Base-by-base conservation (phyloP, 805 yeast genomes). In the Ascoidea tarda region DNA sequence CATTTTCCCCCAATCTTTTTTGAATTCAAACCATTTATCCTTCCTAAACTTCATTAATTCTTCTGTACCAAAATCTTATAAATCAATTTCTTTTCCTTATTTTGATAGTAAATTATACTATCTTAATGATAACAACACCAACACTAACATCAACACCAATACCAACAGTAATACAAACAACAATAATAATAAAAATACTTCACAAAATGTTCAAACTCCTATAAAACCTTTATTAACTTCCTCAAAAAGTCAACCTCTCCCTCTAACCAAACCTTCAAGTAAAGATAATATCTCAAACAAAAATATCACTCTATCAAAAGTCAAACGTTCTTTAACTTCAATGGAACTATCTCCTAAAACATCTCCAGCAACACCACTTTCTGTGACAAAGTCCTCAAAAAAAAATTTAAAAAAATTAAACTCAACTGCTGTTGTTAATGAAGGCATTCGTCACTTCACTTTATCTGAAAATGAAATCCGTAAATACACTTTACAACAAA, bases 381-480 rank as follows among this genome's bases (percentile, higher is more conserved):
- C 6, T 55, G 55, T 5, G 5, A 59, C 49, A 2, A 54, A 59
- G 50, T 21, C 28, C 28, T 21, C 28, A 21, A 59, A 59, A 48
- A 65, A 57, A 48, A 53, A 49, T 33, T 47, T 56, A 14, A 49
- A 56, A 33, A 53, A 59, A 47, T 51, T 50, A 42, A 48, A 54
- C 47, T 53, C 54, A 32, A 14, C 51, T 21, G 31, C 54, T 32
- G 57, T 61, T 10, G 64, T 60, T 31, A 38, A 38, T 10, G 63
- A 61, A 5, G 83, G 82, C 2, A 63, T 85, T 45, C 72, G 74
- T 32, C 70, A 74, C 33, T 77, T 84, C 53, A 52, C 58, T 1
- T 60, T 87, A 32, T 59, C 73, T n/a, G 78, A 78, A 47, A 83
- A 81, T 12, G 76, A 77, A 6, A 73, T 87, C 33, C 69, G 74